phyloP scores from a whole-genome alignment of 139 green algal species.

The Pleodorina starrii region DNA sequence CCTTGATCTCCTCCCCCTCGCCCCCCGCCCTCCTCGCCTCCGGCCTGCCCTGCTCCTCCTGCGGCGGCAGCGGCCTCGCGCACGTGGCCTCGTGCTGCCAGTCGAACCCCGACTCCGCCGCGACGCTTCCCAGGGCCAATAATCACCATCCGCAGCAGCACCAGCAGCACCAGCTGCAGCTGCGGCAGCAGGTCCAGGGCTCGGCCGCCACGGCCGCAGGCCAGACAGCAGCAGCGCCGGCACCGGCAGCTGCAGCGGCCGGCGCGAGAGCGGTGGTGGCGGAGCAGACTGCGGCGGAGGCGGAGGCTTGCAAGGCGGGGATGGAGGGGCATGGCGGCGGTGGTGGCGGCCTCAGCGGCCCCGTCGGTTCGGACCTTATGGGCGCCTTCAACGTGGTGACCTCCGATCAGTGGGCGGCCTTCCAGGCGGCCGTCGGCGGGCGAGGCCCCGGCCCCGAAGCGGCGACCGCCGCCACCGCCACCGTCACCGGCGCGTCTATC shows the following conservation, averaged over 20 bases:
- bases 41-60: background rate
- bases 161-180: background rate
- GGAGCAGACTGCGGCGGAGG: background rate
- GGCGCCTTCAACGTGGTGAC: conserved; percentile 24
- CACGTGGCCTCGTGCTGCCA: too few relatives aligned
- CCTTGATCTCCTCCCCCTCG: background rate
- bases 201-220: too few relatives aligned
- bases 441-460: too few relatives aligned
- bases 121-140: background rate
- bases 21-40: background rate
- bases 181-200: too few relatives aligned
- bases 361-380: background rate
- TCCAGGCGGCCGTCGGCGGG: background rate
- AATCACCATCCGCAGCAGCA: background rate
- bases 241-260: background rate
- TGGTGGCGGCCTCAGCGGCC: too few relatives aligned
- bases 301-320: background rate
- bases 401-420: background rate
- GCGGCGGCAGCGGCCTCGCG: background rate
- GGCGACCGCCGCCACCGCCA: too few relatives aligned
- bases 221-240: background rate
- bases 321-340: background rate
- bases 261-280: background rate
- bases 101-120: too few relatives aligned
- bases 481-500: too few relatives aligned